These are phyloP conservation scores for Tricholoma sp. DNA, from an alignment of 768 basidiomycete species.

Conservation along the genomic window DNA sequence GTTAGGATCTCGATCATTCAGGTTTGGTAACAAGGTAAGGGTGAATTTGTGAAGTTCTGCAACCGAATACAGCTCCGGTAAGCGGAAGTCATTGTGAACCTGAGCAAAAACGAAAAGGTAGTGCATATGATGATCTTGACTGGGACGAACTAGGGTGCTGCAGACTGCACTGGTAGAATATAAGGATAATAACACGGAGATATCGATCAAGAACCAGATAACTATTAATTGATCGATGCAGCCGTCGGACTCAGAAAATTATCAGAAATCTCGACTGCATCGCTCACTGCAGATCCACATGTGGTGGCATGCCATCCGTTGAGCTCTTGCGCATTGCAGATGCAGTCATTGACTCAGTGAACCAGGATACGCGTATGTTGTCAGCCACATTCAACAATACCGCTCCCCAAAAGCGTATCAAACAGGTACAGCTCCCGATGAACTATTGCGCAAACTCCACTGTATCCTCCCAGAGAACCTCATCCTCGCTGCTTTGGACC, in stretches of 20 bases:
- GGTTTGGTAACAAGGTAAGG: conserved; percentile 40
- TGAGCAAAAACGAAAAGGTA: conserved; percentile 77
- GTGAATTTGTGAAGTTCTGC: conserved; percentile 69
- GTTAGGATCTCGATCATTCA: conserved; percentile 44
- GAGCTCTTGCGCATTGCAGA: conserved; percentile 19
- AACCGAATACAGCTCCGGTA: conserved; percentile 78
- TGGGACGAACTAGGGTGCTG: too few relatives aligned
- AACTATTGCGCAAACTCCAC: conserved; percentile 49
- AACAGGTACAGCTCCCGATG: conserved; percentile 36
- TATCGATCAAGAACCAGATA: too few relatives aligned
- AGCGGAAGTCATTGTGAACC: conserved; percentile 73
- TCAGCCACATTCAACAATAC: not conserved
- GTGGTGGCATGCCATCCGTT: conserved; percentile 14
- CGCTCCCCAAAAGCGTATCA: not conserved
- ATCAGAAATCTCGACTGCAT: too few relatives aligned
- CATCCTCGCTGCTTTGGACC: conserved; percentile 66
- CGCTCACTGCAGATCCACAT: too few relatives aligned
- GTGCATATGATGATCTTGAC: not conserved
- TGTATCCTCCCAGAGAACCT: conserved; percentile 58
- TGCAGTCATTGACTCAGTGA: conserved; percentile 26
- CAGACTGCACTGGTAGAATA: too few relatives aligned
- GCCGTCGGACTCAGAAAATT: too few relatives aligned
- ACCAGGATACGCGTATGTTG: conserved; percentile 25
- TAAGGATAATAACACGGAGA: too few relatives aligned
- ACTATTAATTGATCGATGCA: too few relatives aligned